Evolutionary conservation across 768 basidiomycete genomes (phyloP).

Genomic region (Trichaptum fuscoviolaceum): DNA sequence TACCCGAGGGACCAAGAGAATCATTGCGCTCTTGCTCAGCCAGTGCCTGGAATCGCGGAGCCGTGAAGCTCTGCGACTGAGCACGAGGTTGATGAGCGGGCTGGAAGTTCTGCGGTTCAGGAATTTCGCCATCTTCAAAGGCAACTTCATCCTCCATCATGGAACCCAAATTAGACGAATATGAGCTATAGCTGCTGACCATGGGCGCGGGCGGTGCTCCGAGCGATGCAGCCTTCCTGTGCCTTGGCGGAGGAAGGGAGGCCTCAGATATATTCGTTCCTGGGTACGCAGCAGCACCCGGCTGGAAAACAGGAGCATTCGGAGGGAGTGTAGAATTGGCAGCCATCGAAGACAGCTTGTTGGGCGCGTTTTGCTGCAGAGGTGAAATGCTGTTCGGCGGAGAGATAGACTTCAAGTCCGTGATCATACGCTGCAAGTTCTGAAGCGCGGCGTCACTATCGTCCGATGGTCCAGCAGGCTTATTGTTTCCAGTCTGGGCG

Average conservation of each 20-base stretch:
- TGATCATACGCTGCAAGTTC: conserved; percentile 89
- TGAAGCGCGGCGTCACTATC: conserved; percentile 74
- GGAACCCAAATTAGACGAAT: conserved; percentile 73
- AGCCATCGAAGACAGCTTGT: conserved; percentile 38
- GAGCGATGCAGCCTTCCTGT: conserved; percentile 78
- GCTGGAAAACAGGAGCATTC: conserved; percentile 73
- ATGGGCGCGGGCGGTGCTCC: conserved; percentile 43
- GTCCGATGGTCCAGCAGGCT: conserved; percentile 41
- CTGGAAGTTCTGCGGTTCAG: conserved; percentile 47
- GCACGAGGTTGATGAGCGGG: conserved; percentile 63
- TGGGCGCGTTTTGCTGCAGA: conserved; percentile 33
- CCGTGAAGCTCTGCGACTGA: conserved; percentile 79
- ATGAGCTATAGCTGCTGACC: conserved; percentile 61
- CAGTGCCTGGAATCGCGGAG: conserved; percentile 82
- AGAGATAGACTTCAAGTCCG: conserved; percentile 84
- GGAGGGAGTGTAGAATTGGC: conserved; percentile 47
- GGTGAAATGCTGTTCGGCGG: conserved; percentile 45
- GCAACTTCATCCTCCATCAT: conserved; percentile 71
- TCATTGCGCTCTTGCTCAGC: conserved; percentile 63
- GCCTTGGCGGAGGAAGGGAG: conserved; percentile 49
- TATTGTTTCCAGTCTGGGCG: conserved; percentile 42
- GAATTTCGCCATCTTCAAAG: conserved; percentile 78
- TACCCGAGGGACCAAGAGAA: conserved; percentile 62
- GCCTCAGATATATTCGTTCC: conserved; percentile 28
- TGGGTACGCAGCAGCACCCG: conserved; percentile 55